Base-by-base conservation (phyloP, 148 eudicot species). In the Fallopia convolvulus region DNA sequence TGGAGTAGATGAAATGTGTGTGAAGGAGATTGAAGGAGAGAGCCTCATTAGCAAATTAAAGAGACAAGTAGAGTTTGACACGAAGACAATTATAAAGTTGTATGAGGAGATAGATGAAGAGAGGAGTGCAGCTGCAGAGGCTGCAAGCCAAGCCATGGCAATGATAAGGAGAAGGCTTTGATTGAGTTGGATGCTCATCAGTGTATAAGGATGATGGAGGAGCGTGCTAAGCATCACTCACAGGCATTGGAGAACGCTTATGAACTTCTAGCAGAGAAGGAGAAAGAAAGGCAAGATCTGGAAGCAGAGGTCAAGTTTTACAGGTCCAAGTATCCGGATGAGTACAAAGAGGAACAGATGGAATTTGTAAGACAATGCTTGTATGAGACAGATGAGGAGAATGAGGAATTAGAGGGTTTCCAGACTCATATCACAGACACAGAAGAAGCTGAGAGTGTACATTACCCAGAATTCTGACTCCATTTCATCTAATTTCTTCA, bases 81-180 rank as follows among this genome's bases (percentile, higher is more conserved):
- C 74, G 48, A 79, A 46, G 58, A 68, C 81, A 39, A 79, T 89
- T 70, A 85, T 76, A n/a, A 74, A 80, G 41, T 76, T 92, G 78
- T 80, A 83, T 18, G 83, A 81, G 81, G 97, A 93, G 74, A 81
- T 90, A 48, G 97, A 93, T 49, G 91, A 85, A 80, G 97, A 93
- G 83, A 88, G 96, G 83, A 87, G 78, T 77, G 93, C 96, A 20
- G 75, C 96, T 20, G 87, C 90, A 0, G 80, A 87, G 77, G 89
- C 93, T 11, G 90, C 92, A 5, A 87, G 87, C 77, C 85, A 93
- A 80, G 92, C 96, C 14, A 90, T 93, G 95, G 89, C 94, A 30
- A 93, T 93, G 97, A 93, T 93, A 61, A 90, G 81, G 97, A 93
- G 79, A 93, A 92, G 53, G 88, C 94, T 26, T 82, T 90, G 3